phyloP scores from a whole-genome alignment of 352 stramenopile genomes.

The Phytophthora palmivora region DNA sequence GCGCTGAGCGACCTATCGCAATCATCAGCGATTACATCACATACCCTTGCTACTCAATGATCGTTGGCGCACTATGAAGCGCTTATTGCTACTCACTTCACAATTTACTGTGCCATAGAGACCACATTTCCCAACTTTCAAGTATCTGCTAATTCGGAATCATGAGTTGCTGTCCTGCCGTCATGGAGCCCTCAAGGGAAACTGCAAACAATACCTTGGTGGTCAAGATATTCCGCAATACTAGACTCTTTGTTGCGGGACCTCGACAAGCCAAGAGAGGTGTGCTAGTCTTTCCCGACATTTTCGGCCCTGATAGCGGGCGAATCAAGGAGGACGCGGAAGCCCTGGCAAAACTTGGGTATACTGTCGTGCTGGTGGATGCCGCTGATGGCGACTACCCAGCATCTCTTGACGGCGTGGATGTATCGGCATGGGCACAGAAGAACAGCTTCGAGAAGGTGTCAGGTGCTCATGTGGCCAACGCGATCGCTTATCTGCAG shows the following conservation, averaged over 20 bases:
- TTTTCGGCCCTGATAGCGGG: conserved; percentile 59
- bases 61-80: no score
- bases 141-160: no score
- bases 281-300: conserved; percentile 53
- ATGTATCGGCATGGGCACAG: conserved; percentile 15
- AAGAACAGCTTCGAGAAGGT: conserved; percentile 28
- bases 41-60: no score
- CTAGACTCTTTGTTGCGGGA: conserved; percentile 46
- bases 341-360: conserved; percentile 50
- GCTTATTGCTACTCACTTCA: no score
- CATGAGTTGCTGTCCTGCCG: conserved; percentile 56
- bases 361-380: conserved; percentile 57
- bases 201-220: conserved; percentile 17
- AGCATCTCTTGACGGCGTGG: neutral
- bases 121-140: neutral
- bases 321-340: conserved; percentile 61
- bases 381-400: conserved; percentile 46
- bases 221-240: conserved; percentile 39
- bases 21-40: no score
- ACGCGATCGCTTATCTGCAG: conserved; percentile 41
- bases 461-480: conserved; percentile 7
- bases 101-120: no score
- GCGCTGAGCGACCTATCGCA: no score
- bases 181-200: conserved; percentile 30
- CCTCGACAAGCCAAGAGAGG: conserved; percentile 37